Evolutionary conservation across 2,329 filamentous ascomycete genomes (phyloP).

Genomic region (Hymenoscyphus salicellus): DNA sequence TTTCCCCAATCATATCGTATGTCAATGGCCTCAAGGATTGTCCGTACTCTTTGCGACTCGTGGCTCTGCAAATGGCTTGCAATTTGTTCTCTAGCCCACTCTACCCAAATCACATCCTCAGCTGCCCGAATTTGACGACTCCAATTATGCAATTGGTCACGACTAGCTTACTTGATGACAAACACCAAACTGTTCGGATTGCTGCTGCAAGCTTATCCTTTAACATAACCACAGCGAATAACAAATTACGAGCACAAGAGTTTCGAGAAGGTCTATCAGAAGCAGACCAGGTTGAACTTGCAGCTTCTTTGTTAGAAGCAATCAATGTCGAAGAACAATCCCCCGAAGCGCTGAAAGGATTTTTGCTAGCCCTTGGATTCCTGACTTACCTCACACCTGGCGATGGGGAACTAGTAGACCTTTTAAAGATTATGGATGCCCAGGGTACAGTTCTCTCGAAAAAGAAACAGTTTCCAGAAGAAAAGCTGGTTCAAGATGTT

Average conservation of each 20-base stretch:
- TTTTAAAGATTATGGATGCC: slow-evolving; percentile 77
- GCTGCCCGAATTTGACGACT: slow-evolving; percentile 49
- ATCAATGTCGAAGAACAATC: slow-evolving; percentile 58
- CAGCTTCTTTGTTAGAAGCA: slow-evolving; percentile 76
- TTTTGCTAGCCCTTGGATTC: slow-evolving; percentile 73
- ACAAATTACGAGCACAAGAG: slow-evolving; percentile 58
- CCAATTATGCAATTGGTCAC: slow-evolving; percentile 69
- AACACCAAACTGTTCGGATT: slow-evolving; percentile 70
- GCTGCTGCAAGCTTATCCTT: slow-evolving; percentile 80
- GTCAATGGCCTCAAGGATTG: slow-evolving; percentile 57
- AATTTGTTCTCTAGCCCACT: slow-evolving; percentile 78
- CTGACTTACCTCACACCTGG: slow-evolving; percentile 67
- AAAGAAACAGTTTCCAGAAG: slow-evolving; percentile 52
- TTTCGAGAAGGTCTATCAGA: slow-evolving; percentile 60
- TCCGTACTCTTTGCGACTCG: slow-evolving; percentile 79
- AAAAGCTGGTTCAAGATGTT: slow-evolving; percentile 55
- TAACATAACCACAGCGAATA: slow-evolving; percentile 73
- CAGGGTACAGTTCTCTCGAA: slow-evolving; percentile 60
- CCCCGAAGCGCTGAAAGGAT: slow-evolving; percentile 70
- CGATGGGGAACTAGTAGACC: slow-evolving; percentile 73
- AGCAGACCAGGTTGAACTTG: slow-evolving; percentile 73
- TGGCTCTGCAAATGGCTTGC: slow-evolving; percentile 77
- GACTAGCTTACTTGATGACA: slow-evolving; percentile 73
- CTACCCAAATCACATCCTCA: slow-evolving; percentile 63
- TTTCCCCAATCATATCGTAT: slow-evolving; percentile 58